A percentile compares a stretch with the other conserved stretches of the same genome.
Evolutionary conservation across 257 asterid species (phyloP).

Genomic region (Jasminum sambac): DNA sequence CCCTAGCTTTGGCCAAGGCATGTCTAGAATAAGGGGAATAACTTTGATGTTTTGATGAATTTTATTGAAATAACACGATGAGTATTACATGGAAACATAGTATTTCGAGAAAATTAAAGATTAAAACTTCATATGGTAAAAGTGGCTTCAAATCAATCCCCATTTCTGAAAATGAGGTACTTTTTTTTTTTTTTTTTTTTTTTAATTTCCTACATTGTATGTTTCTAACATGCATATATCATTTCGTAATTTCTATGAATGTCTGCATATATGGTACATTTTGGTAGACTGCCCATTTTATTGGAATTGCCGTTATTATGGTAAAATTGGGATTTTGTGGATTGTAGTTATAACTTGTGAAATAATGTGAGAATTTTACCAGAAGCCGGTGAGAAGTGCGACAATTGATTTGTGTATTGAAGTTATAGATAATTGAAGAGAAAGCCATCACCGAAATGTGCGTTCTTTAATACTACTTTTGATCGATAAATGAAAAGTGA

Average conservation of each 20-base stretch:
- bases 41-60: no score
- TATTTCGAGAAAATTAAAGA: conserved; percentile 76
- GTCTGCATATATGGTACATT: not conserved
- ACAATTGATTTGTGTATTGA: conserved; percentile 89
- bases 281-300: not conserved
- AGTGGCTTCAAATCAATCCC: conserved; percentile 84
- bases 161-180: conserved; percentile 60
- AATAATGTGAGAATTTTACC: conserved; percentile 23
- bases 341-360: not conserved
- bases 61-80: no score
- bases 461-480: conserved; percentile 7
- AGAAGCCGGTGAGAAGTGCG: conserved; percentile 84
- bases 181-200: no score
- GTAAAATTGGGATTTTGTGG: conserved; percentile 8
- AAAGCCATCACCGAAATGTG: conserved; percentile 71
- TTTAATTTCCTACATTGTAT: not conserved
- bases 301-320: conserved; percentile 10
- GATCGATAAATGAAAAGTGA: not conserved
- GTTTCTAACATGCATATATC: conserved; percentile 20
- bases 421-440: conserved; percentile 86
- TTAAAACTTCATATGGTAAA: no score
- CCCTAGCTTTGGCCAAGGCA: no score
- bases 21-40: no score
- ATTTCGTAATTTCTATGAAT: not conserved
- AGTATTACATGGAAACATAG: no score